A percentile compares a stretch with the other conserved stretches of the same genome.
phyloP scores from a whole-genome alignment of 371 early-diverging fungal genomes.

The Actinomucor elegans region DNA sequence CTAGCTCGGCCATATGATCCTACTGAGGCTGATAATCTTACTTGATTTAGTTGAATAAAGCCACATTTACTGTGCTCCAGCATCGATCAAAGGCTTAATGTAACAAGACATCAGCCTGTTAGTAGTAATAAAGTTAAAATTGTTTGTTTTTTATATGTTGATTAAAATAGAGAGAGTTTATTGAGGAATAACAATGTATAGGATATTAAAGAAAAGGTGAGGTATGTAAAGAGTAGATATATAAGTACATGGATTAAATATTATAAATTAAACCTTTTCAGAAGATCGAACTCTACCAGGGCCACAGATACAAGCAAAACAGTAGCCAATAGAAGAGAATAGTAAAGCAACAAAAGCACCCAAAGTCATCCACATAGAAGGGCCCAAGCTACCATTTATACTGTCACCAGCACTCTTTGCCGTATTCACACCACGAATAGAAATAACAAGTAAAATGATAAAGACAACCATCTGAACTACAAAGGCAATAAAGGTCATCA shows the following conservation, averaged over 20 bases:
- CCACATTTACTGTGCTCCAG: too few species aligned
- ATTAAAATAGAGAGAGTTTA: too few species aligned
- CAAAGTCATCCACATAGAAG: conserved; percentile 33
- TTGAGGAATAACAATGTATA: too few species aligned
- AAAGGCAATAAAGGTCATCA: conserved; percentile 28
- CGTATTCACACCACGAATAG: conserved; percentile 34
- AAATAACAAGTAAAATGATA: conserved; percentile 26
- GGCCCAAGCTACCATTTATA: conserved; percentile 31
- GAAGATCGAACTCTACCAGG: conserved; percentile 11
- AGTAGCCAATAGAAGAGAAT: conserved; percentile 23
- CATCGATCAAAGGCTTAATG: too few species aligned
- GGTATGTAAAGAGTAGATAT: too few species aligned
- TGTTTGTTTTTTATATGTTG: too few species aligned
- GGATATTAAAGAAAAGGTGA: not conserved
- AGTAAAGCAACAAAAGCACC: conserved; percentile 28
- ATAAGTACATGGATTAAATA: not conserved
- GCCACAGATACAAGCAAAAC: conserved; percentile 25
- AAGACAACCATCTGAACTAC: conserved; percentile 22
- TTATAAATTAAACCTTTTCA: conserved; percentile 18
- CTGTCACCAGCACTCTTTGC: conserved; percentile 18
- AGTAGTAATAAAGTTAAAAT: too few species aligned
- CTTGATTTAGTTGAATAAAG: too few species aligned
- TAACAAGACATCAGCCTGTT: too few species aligned
- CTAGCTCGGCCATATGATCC: too few species aligned
- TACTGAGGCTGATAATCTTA: too few species aligned